phyloP scores from a whole-genome alignment of 23 red algal genomes.

The Gracilariopsis chorda region DNA sequence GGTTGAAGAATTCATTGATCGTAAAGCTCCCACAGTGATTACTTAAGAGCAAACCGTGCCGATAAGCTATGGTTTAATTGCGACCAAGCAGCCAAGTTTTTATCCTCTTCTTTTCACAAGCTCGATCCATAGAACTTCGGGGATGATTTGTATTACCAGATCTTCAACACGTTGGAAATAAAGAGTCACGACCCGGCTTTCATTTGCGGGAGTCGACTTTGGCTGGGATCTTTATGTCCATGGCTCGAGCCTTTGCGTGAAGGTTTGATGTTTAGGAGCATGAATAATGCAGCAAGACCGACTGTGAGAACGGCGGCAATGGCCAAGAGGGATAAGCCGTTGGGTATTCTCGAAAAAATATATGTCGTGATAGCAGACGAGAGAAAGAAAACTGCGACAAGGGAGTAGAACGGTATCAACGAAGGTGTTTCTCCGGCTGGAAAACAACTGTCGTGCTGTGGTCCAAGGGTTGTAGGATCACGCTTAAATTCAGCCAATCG shows the following conservation, averaged over 20 bases:
- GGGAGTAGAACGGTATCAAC: slow-evolving; percentile 24
- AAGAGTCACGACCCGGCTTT: slow-evolving; percentile 7
- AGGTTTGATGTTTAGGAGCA: slow-evolving; percentile 35
- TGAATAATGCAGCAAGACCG: slow-evolving; percentile 17
- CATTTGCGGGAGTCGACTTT: not conserved
- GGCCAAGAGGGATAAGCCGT: slow-evolving; percentile 33
- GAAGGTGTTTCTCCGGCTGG: slow-evolving; percentile 23
- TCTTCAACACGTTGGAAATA: not conserved
- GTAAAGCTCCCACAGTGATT: slow-evolving; percentile 79
- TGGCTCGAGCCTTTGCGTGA: slow-evolving; percentile 23
- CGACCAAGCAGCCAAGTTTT: too few relatives aligned
- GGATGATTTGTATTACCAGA: not conserved
- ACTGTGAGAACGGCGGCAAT: not conserved
- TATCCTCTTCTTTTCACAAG: too few relatives aligned
- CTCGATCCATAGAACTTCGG: not conserved
- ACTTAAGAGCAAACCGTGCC: too few relatives aligned
- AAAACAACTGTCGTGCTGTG: not conserved
- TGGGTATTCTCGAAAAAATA: slow-evolving; percentile 45
- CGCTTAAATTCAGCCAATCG: slow-evolving; percentile 28
- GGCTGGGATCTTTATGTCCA: not conserved
- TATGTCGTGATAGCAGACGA: slow-evolving; percentile 14
- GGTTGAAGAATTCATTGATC: slow-evolving; percentile 75
- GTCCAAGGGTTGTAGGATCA: slow-evolving; percentile 25
- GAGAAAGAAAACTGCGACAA: slow-evolving; percentile 13
- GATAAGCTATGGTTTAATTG: too few relatives aligned